Evolutionary conservation across 225 moss, liverwort and hornwort species (phyloP), one percentile per base, ranked within the genome.

Genomic region (Sphagnum tenellum): DNA sequence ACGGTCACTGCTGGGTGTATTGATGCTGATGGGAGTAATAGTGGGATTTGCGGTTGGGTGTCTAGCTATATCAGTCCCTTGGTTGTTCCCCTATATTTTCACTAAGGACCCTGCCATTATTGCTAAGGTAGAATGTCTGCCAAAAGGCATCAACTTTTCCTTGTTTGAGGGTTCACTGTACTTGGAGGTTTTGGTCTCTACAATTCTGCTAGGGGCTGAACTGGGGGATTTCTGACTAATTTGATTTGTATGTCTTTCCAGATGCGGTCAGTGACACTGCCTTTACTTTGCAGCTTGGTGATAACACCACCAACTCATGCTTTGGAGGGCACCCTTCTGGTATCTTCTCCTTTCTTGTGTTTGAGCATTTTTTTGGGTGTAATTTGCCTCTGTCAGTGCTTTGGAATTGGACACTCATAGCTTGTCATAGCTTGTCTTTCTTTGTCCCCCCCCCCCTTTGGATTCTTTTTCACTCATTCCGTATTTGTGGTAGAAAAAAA

Each of bases 321-420:
- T 2, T 76, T 88, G 66, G 91, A 94, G 71, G 94, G 91, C 70
- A 91, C 94, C 7, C 79, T 91, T 63, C 82, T 94, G 83, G 91
- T 90, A 12, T 49, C 5, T 8, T 51, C 44, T 62, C 44, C 8
- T 4, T 5, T 56, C 44, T 5, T 0, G 55, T 64, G 49, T 49
- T 50, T 13, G 3, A 47, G 49, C 48, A 48, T 47, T 8, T 4
- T 46, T 63, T 4, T 50, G 46, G 7, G 1, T 29, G 29, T 29
- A 29, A 29, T 9, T 52, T 52, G 52, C 52, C 7, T 52, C 9
- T 52, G 52, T 52, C 9, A 9, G 6, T 52, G 52, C 9, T 52
- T 5, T 52, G 52, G 9, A 5, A 52, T 52, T 6, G 6, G 52
- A 9, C 6, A 52, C 52, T 52, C 52, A 6, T 52, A 52, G 52